Conservation (phyloP, 371 early-diverging fungal species). For the Mortierella sp. region DNA sequence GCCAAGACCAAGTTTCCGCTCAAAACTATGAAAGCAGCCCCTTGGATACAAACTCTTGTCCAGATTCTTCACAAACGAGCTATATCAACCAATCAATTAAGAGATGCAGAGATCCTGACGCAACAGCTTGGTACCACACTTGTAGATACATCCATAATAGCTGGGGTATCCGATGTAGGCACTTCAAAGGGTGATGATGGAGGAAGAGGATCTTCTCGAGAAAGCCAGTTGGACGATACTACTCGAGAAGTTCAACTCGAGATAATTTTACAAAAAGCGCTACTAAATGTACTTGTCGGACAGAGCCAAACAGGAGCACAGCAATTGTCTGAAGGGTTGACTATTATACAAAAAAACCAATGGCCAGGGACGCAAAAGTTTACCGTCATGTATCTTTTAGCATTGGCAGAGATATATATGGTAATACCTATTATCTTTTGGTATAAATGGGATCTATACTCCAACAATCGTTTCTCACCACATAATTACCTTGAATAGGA, state of each 20-base stretch:
- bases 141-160: constrained; percentile 14
- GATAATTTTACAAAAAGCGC: constrained; percentile 27
- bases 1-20: constrained; percentile 39
- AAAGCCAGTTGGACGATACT: constrained; percentile 26
- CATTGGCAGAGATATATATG: constrained; percentile 40
- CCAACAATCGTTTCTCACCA: neutral
- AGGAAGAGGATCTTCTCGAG: neutral
- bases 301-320: constrained; percentile 25
- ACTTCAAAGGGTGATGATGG: neutral
- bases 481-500: constrained; percentile 12
- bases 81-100: constrained; percentile 22
- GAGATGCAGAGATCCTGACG: constrained; percentile 39
- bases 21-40: constrained; percentile 29
- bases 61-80: constrained; percentile 45
- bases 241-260: constrained; percentile 42
- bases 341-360: constrained; percentile 25
- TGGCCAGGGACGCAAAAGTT: constrained; percentile 43
- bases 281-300: constrained; percentile 24
- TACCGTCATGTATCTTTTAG: constrained; percentile 36
- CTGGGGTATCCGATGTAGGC: neutral
- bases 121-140: constrained; percentile 34
- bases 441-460: neutral
- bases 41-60: constrained; percentile 45
- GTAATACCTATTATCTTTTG: constrained; percentile 10
- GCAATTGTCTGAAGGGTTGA: constrained; percentile 38